Conservation (phyloP, 352 stramenopile species). For the Phytophthora boehmeriae region DNA sequence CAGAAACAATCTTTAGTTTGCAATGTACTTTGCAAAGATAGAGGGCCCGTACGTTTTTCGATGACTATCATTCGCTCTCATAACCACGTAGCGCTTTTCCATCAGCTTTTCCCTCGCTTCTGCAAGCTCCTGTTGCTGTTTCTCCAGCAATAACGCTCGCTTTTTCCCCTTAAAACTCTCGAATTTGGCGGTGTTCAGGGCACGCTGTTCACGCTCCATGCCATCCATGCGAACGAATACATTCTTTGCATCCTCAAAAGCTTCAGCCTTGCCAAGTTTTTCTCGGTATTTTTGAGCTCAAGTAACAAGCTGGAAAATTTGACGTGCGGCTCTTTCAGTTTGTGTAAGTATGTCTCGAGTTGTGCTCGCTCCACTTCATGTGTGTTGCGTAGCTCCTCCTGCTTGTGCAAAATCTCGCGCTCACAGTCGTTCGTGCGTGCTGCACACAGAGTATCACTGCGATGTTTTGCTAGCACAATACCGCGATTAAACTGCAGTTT, state of each 20-base stretch:
- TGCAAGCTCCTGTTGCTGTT: constrained; percentile 60
- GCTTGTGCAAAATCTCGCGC: constrained; percentile 50
- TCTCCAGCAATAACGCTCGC: constrained; percentile 48
- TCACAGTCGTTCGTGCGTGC: constrained; percentile 35
- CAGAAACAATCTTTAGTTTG: constrained; percentile 4
- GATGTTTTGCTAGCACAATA: constrained; percentile 42
- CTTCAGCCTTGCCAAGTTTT: constrained; percentile 57
- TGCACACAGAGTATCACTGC: constrained; percentile 42
- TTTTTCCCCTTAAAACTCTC: constrained; percentile 68
- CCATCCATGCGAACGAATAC: constrained; percentile 60
- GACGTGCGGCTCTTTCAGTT: constrained; percentile 58
- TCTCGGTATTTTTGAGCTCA: constrained; percentile 76
- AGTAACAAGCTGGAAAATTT: constrained; percentile 79
- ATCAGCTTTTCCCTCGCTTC: constrained; percentile 71
- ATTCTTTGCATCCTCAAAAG: constrained; percentile 78
- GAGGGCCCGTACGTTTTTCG: constrained; percentile 48
- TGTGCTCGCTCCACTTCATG: constrained; percentile 65
- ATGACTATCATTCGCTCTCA: constrained; percentile 60
- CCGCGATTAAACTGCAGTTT: constrained; percentile 53
- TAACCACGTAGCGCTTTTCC: constrained; percentile 75
- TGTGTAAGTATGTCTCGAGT: constrained; percentile 63
- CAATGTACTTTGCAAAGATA: constrained; percentile 1
- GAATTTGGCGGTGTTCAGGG: constrained; percentile 50
- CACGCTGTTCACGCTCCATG: constrained; percentile 68
- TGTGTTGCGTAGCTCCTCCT: constrained; percentile 60